Conservation (phyloP, 176 grass and related monocot genomes). For the maize (Zea mays) region Zm-B73-REFERENCE-NAM-5.0 NC_050101.1:119820001-119820500, state of each 20-base stretch:
- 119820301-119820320: conserved; percentile 64
- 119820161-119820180: conserved; percentile 22
- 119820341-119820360: neutral
- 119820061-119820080: neutral
- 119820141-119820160: neutral
- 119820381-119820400: conserved; percentile 1
- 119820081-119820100: neutral
- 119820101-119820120: neutral
- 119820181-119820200: conserved; percentile 84
- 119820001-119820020: conserved; percentile 20
- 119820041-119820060: neutral
- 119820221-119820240: conserved; percentile 78
- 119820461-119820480: conserved; percentile 86
- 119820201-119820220: conserved; percentile 69
- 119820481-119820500: conserved; percentile 38
- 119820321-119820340: neutral
- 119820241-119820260: conserved; percentile 85
- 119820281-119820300: conserved; percentile 89
- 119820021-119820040: neutral
- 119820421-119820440: conserved; percentile 57
- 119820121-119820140: neutral
- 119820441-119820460: conserved; percentile 92
- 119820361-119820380: conserved; percentile 18
- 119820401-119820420: conserved; percentile 61
- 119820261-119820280: conserved; percentile 79